Base-by-base conservation (phyloP, 768 basidiomycete species). In the Megacollybia marginata region DNA sequence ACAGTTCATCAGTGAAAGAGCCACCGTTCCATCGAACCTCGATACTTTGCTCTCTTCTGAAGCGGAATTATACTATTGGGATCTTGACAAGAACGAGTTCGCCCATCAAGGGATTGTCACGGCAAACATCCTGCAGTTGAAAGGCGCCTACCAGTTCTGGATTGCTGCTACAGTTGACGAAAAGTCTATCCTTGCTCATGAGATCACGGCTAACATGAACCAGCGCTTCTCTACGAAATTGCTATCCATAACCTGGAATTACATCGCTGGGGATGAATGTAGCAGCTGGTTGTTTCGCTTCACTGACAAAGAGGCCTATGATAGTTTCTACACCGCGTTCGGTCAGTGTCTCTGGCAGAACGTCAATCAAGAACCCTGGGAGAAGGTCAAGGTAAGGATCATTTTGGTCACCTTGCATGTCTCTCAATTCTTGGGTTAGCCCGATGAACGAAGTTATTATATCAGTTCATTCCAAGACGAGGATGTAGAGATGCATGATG, bases 281-380 rank as follows among this genome's bases (percentile, higher is more conserved):
- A 79, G 74, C 57, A 88, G 91, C 48, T 98, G 93, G 92, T 81
- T 90, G 19, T 75, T 97, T 53, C 75, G 81, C 50, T 93, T 96
- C 59, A 55, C 60, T 3, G 64, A 68, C 13, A 56, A 70, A 48
- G 80, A 82, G 19, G 72, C 70, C 10, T 94, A 85, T 58, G 63
- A 70, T 16, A 61, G 57, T 5, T 85, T 91, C 65, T 73, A 83
- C 56, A 66, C 69, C 32, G 70, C 72, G 1, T 90, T 92, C 58
- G 80, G 81, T 1, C 76, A 74, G 53, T 81, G 79, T 45, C 60
- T 87, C 56, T 99, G 92, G 87, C 90, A 98, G 67, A 76, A 75
- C 6, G 66, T 85, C 47, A 85, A 95, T 62, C 75, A 79, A 49
- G 68, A 74, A 15, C 70, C 80, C 5, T 98, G 88, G 83, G 71